Evolutionary conservation across 805 yeast genomes (phyloP).

Genomic region (Nakazawaea wickerhamii): DNA sequence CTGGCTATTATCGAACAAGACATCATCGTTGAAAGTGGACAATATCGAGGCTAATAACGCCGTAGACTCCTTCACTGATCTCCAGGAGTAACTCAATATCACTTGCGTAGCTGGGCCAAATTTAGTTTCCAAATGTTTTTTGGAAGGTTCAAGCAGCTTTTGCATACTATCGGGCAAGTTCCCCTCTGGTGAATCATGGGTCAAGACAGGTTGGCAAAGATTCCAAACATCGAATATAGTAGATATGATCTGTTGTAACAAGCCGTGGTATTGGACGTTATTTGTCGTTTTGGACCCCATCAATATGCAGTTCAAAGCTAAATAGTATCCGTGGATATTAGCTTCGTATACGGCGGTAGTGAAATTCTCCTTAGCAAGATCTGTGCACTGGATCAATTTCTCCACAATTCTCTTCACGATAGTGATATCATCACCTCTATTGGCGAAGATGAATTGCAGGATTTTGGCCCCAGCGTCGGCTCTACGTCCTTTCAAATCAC

Average conservation of each 20-base stretch:
- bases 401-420: slow-evolving; percentile 24
- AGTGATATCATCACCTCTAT: slow-evolving; percentile 17
- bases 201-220: slow-evolving; percentile 40
- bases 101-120: slow-evolving; percentile 37
- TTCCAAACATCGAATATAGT: slow-evolving; percentile 35
- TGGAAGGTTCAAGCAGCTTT: slow-evolving; percentile 29
- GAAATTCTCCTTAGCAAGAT: slow-evolving; percentile 29
- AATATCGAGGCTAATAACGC: slow-evolving; percentile 44
- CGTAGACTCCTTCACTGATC: slow-evolving; percentile 75
- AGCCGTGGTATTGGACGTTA: neutral
- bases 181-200: slow-evolving; percentile 71
- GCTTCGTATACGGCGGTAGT: slow-evolving; percentile 38
- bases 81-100: slow-evolving; percentile 70
- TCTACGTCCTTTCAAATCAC: slow-evolving; percentile 48
- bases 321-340: slow-evolving; percentile 67
- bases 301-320: slow-evolving; percentile 47
- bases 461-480: slow-evolving; percentile 79
- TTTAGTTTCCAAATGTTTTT: slow-evolving; percentile 21
- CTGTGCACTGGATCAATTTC: slow-evolving; percentile 27
- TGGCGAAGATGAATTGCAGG: slow-evolving; percentile 43
- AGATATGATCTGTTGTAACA: slow-evolving; percentile 1
- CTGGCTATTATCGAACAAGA: slow-evolving; percentile 19
- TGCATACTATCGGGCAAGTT: slow-evolving; percentile 44
- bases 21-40: slow-evolving; percentile 20
- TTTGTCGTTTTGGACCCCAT: slow-evolving; percentile 16